Evolutionary conservation across 2,329 filamentous ascomycete species (phyloP), one percentile per base, ranked within the genome.

Genomic region (Colletotrichum shisoi): DNA sequence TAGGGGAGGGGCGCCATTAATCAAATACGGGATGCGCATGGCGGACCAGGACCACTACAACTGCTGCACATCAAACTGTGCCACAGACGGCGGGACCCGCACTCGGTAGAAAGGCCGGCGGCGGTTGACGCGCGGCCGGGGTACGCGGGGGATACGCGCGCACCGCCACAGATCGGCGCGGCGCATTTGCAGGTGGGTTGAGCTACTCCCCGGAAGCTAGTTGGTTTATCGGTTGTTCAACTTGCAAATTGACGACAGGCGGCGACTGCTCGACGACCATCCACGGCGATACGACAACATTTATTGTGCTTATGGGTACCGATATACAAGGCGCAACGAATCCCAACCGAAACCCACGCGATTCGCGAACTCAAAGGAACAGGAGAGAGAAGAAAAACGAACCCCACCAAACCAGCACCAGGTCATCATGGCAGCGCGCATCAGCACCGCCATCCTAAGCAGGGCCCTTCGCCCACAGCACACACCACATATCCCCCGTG

Each of bases 121-220:
- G 45, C 37, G 59, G 51, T 58, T 40, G 42, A 39, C 49, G 63
- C 27, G 48, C 31, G 48, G 12, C 40, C 40, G 34, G 49, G 48
- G 17, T 51, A 34, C 60, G 65, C 56, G 65, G 65, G 64, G 65
- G 42, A 58, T 42, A 52, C 37, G 19, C 53, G 65, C 65, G 65
- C 65, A 68, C 65, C 54, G 65, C 65, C 61, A 68, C 65, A 67
- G 61, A 67, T 67, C 54, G 61, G 65, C 54, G 37, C 56, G 34
- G 60, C 62, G 57, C 57, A 42, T 27, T 27, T 17, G 11, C n/a
- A 12, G 17, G 40, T 52, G 39, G 42, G 13, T 15, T 15, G 34
- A 58, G 44, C 56, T 46, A 11, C 13, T 24, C 13, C 21, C 6
- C n/a, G 44, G 31, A 39, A 34, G 31, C 31, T 34, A 34, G 31